Conservation (phyloP, 352 stramenopile genomes). For the Phytophthora tentaculata region DNA sequence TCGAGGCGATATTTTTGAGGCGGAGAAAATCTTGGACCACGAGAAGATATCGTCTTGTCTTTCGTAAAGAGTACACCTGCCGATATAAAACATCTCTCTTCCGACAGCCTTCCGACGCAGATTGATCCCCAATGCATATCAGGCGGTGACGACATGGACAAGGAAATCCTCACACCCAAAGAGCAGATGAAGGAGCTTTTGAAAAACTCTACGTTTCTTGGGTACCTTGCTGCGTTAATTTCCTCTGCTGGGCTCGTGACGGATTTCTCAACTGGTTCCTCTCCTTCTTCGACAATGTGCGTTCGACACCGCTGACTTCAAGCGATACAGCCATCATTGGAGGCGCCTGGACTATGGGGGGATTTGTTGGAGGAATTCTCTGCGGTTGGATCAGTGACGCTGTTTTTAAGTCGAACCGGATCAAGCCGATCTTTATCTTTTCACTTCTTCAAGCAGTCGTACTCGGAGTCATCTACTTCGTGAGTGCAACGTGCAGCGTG, state of each 20-base stretch:
- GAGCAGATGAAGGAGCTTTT: conserved; percentile 62
- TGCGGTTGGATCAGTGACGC: conserved; percentile 78
- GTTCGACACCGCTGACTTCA: conserved; percentile 44
- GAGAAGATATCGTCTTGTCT: conserved; percentile 52
- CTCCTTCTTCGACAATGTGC: conserved; percentile 78
- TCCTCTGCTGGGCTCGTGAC: conserved; percentile 69
- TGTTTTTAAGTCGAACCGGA: conserved; percentile 69
- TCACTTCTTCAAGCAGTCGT: conserved; percentile 62
- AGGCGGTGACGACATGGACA: conserved; percentile 1
- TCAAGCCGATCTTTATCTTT: conserved; percentile 79
- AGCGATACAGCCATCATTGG: conserved; percentile 69
- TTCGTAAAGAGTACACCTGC: conserved; percentile 65
- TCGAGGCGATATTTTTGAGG: too few relatives aligned
- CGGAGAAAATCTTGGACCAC: too few relatives aligned
- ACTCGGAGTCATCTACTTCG: conserved; percentile 61
- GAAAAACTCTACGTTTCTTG: conserved; percentile 68
- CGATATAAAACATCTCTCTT: conserved; percentile 40
- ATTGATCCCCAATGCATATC: conserved; percentile 18
- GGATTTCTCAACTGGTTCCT: conserved; percentile 84
- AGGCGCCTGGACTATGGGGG: conserved; percentile 77
- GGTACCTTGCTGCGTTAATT: conserved; percentile 77
- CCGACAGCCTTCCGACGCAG: conserved; percentile 36
- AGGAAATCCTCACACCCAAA: conserved; percentile 18
- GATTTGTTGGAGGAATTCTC: conserved; percentile 72
- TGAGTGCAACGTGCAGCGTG: conserved; percentile 61